Evolutionary conservation across 495 filamentous ascomycete genomes (phyloP).

Genomic region (Penicillium steckii): DNA sequence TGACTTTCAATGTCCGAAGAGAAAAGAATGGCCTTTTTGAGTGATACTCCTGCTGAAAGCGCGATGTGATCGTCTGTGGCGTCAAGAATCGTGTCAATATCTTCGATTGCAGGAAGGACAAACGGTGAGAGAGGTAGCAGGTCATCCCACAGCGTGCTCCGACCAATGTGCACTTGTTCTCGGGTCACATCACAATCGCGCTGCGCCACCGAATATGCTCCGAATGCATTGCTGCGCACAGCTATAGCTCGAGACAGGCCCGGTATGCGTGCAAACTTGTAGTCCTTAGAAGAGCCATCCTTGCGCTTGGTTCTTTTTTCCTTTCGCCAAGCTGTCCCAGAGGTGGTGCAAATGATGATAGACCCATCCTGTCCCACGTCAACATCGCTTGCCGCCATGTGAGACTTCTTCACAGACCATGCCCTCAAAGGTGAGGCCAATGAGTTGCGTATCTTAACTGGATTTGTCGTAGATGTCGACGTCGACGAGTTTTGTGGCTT

Average conservation of each 20-base stretch:
- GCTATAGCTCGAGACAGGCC: slow-evolving; percentile 78
- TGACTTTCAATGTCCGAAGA: slow-evolving; percentile 58
- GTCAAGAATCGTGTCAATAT: slow-evolving; percentile 22
- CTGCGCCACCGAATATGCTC: slow-evolving; percentile 84
- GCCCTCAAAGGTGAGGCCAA: slow-evolving; percentile 72
- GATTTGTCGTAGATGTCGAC: slow-evolving; percentile 80
- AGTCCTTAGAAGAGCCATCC: slow-evolving; percentile 68
- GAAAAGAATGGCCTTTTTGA: slow-evolving; percentile 47
- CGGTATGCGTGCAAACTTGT: slow-evolving; percentile 88
- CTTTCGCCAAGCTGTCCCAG: slow-evolving; percentile 88
- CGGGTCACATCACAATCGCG: slow-evolving; percentile 81
- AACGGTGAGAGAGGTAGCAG: slow-evolving; percentile 68
- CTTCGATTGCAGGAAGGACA: slow-evolving; percentile 10
- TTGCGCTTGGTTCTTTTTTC: slow-evolving; percentile 79
- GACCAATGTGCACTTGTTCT: slow-evolving; percentile 65
- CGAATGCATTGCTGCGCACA: slow-evolving; percentile 83
- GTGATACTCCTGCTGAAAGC: slow-evolving; percentile 23
- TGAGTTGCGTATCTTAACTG: slow-evolving; percentile 76
- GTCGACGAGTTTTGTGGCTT: slow-evolving; percentile 58
- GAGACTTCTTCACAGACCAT: slow-evolving; percentile 76
- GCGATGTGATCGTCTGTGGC: slow-evolving; percentile 1
- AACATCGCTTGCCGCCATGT: slow-evolving; percentile 84
- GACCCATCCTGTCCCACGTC: slow-evolving; percentile 90
- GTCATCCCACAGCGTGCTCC: slow-evolving; percentile 70
- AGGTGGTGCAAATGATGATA: slow-evolving; percentile 88